Evolutionary conservation across 257 asterid species (phyloP), one percentile per base, ranked within the genome.

Genomic region (Rehmannia glutinosa): DNA sequence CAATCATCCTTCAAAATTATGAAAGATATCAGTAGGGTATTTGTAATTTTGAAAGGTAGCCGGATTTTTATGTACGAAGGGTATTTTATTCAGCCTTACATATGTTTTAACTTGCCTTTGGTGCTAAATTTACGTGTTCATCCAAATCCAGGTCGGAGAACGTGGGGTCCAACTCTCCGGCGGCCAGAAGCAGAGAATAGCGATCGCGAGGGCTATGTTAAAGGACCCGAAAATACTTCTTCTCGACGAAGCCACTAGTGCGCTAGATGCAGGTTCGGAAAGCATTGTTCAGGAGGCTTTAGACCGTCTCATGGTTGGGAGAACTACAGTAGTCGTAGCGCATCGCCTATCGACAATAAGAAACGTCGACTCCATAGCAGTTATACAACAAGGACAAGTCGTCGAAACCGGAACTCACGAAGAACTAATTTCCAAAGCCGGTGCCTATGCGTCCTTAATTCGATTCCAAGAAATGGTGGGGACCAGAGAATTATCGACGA

Each of bases 141-240:
- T 42, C 32, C 0, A n/a, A 24, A 54, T 64, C 25, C 76, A 94
- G 99, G 99, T 84, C 13, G 99, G 99, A 62, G 99, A 94, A 81
- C 98, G 96, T n/a, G 98, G 98, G 0, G 83, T 87, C 69, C 98
- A 92, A 59, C 92, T 92, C 20, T 92, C 98, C 4, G 98, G 98
- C 33, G 98, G 98, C 32, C 98, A 92, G 74, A 92, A 92, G 79
- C 98, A 92, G 84, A 89, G 96, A 75, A 78, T 89, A 47, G 98
- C 98, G 16, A 92, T 92, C 52, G 98, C 98, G 50, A 81, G 98
- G 62, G 98, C 98, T 17, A 87, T 92, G 98, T 69, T 92, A 65
- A 92, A 92, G 77, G 80, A 92, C 80, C 96, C 98, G 0, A 92
- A 83, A 64, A 85, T 92, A 71, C 98, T 92, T 53, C 84, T 92